Percentiles rank a stretch among this genome's conserved stretches.
phyloP scores from a whole-genome alignment of 2,329 filamentous ascomycete genomes.

The Rachicladosporium sp. region DNA sequence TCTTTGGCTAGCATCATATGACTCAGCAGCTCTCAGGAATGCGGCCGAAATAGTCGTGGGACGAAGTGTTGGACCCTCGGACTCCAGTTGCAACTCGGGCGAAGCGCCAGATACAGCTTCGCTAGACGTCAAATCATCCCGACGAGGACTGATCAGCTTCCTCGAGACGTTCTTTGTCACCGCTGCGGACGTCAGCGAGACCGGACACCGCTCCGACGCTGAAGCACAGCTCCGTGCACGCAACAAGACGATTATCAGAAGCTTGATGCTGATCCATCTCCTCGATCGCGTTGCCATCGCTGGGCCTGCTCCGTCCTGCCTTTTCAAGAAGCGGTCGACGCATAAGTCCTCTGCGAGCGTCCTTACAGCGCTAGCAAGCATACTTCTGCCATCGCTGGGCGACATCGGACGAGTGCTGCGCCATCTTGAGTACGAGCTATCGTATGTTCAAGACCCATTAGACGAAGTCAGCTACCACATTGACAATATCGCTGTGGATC shows the following conservation, averaged over 20 bases:
- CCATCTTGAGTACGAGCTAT: constrained; percentile 45
- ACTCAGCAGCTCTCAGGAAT: constrained; percentile 36
- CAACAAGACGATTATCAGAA: constrained; percentile 41
- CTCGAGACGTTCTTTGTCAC: constrained; percentile 45
- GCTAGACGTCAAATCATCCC: constrained; percentile 12
- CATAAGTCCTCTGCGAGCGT: constrained; percentile 46
- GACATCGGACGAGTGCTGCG: constrained; percentile 43
- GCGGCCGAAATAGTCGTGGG: constrained; percentile 49
- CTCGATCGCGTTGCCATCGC: constrained; percentile 42
- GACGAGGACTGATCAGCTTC: constrained; percentile 27
- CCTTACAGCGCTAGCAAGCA: constrained; percentile 37
- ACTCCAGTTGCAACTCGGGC: constrained; percentile 23
- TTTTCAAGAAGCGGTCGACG: constrained; percentile 41
- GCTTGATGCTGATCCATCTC: constrained; percentile 47
- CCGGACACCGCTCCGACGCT: background rate
- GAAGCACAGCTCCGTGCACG: background rate
- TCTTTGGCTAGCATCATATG: constrained; percentile 47
- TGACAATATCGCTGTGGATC: constrained; percentile 48
- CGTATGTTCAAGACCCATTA: constrained; percentile 42
- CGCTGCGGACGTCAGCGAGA: constrained; percentile 41
- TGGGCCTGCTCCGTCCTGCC: constrained; percentile 22
- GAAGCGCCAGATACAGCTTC: constrained; percentile 18
- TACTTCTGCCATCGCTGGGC: constrained; percentile 47
- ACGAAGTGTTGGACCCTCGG: constrained; percentile 24
- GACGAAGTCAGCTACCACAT: constrained; percentile 48